Evolutionary conservation across 306 rosid species (phyloP).

Genomic region (Hylodesmum podocarpum): DNA sequence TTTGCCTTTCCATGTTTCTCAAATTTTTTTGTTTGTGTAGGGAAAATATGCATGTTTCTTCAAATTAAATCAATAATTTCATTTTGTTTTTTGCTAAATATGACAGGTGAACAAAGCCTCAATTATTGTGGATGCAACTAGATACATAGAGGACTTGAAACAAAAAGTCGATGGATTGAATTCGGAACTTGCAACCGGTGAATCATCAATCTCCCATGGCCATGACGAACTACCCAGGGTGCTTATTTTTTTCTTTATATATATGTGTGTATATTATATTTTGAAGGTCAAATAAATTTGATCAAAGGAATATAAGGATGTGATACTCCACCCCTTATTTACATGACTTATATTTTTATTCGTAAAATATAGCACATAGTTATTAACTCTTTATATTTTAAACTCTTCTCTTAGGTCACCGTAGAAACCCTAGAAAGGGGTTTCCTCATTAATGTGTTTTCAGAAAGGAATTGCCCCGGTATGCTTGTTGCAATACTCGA

Average conservation of each 20-base stretch:
- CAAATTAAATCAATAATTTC: background rate
- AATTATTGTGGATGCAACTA: conserved; percentile 73
- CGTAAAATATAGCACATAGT: background rate
- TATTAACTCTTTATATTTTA: background rate
- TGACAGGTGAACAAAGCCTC: conserved; percentile 71
- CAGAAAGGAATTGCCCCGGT: conserved; percentile 66
- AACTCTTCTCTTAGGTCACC: conserved; percentile 45
- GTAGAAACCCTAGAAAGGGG: conserved; percentile 78
- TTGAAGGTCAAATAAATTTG: background rate
- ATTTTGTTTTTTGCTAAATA: background rate
- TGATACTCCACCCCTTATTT: background rate
- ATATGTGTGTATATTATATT: background rate
- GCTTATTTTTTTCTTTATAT: background rate
- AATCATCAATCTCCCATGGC: conserved; percentile 38
- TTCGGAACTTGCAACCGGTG: conserved; percentile 49
- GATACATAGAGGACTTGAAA: conserved; percentile 70
- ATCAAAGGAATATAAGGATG: background rate
- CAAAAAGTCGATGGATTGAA: conserved; percentile 56
- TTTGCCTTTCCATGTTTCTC: background rate
- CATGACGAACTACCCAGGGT: conserved; percentile 56
- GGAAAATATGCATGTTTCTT: background rate
- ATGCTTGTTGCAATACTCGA: conserved; percentile 69
- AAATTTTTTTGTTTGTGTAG: no score
- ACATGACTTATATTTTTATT: background rate
- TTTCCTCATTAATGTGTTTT: conserved; percentile 66